Percentiles rank a stretch among this genome's conserved stretches.
Evolutionary conservation across 1,139 yeast genomes (phyloP).

Genomic region (Candida tropicalis): DNA sequence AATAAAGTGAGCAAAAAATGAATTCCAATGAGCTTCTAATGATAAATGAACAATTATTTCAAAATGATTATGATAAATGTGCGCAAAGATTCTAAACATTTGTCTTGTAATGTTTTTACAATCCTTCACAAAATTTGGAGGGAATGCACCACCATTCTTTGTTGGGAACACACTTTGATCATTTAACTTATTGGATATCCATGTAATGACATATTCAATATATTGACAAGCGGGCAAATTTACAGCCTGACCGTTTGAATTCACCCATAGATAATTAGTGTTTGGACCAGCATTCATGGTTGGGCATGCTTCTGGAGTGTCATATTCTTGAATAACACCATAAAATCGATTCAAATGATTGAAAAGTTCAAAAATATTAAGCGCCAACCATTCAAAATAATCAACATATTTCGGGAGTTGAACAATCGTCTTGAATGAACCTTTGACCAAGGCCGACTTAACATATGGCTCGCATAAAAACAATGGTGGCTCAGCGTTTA

Average conservation of each 20-base stretch:
- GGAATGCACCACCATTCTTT: conserved; percentile 89
- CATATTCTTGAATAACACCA: conserved; percentile 84
- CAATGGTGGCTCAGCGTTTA: conserved; percentile 44
- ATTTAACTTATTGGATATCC: conserved; percentile 86
- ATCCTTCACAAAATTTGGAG: conserved; percentile 79
- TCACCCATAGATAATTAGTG: conserved; percentile 90
- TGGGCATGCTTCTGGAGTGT: conserved; percentile 86
- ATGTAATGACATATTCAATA: conserved; percentile 86
- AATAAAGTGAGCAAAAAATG: conserved; percentile 94
- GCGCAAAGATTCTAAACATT: conserved; percentile 96
- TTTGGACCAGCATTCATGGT: conserved; percentile 96
- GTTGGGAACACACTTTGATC: conserved; percentile 94
- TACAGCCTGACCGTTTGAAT: conserved; percentile 72
- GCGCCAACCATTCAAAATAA: conserved; percentile 92
- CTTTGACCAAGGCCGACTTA: conserved; percentile 91
- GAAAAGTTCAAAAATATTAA: conserved; percentile 87
- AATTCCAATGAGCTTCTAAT: conserved; percentile 97
- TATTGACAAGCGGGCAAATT: conserved; percentile 92
- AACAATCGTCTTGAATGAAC: conserved; percentile 95
- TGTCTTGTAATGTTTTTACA: conserved; percentile 86
- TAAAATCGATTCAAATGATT: conserved; percentile 85
- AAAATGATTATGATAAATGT: conserved; percentile 90
- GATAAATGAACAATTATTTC: conserved; percentile 89
- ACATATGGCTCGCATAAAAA: conserved; percentile 93
- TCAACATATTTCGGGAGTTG: conserved; percentile 95